A percentile compares a stretch with the other conserved stretches of the same genome.
phyloP scores from a whole-genome alignment of 306 rosid genomes.

The Lupinus albus region DNA sequence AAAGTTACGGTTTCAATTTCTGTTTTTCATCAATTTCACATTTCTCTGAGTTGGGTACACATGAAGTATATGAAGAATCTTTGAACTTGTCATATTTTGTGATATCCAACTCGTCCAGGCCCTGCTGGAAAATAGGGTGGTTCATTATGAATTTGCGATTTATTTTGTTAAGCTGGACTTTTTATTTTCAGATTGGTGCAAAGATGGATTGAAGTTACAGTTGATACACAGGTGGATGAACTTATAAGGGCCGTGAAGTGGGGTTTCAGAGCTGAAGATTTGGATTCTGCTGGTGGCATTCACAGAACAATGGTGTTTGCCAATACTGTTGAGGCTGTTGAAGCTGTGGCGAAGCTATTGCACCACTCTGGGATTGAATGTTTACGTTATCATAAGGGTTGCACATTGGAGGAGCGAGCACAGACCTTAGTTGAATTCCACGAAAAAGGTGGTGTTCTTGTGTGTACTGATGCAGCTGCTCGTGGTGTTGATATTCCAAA shows the following conservation, averaged over 20 bases:
- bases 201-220: conserved; percentile 83
- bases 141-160: conserved; percentile 27
- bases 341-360: conserved; percentile 82
- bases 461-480: conserved; percentile 96
- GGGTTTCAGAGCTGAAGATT: conserved; percentile 50
- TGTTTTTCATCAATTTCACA: too few species aligned
- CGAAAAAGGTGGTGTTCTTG: conserved; percentile 88
- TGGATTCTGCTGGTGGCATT: conserved; percentile 48
- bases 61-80: background rate
- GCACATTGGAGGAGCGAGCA: conserved; percentile 87
- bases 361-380: conserved; percentile 64
- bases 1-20: too few species aligned
- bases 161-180: conserved; percentile 31
- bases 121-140: conserved; percentile 15
- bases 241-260: conserved; percentile 76
- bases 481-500: conserved; percentile 93
- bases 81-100: conserved; percentile 29
- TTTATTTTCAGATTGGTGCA: conserved; percentile 72
- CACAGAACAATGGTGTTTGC: conserved; percentile 86
- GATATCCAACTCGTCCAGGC: conserved; percentile 13
- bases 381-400: conserved; percentile 75
- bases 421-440: conserved; percentile 69
- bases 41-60: background rate
- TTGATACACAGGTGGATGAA: conserved; percentile 79
- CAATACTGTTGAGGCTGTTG: conserved; percentile 90